These are phyloP conservation scores for Neurospora discreta DNA, from an alignment of 495 filamentous ascomycete genomes.

Conservation along the genomic window DNA sequence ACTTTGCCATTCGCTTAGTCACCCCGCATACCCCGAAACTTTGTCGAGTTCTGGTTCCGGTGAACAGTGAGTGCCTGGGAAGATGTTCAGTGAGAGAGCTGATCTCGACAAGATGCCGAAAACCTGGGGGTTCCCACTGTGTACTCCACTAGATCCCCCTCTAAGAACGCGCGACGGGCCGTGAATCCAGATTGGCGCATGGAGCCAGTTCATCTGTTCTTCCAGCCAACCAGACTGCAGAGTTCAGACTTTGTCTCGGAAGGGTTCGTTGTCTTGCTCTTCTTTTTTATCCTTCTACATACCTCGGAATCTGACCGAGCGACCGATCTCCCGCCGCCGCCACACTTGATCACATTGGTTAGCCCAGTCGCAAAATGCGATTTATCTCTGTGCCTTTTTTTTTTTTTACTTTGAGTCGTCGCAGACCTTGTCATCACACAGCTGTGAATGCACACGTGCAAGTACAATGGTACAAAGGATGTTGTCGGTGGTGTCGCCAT, in stretches of 20 bases:
- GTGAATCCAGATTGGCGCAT: conserved; percentile 23
- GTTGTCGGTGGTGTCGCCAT: not conserved
- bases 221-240: conserved; percentile 11
- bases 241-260: conserved; percentile 4
- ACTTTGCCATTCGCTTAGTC: not conserved
- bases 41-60: not conserved
- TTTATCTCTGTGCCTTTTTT: not conserved
- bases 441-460: not conserved
- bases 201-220: conserved; percentile 9
- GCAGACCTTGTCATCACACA: not conserved
- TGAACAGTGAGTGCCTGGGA: too few species aligned
- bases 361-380: not conserved
- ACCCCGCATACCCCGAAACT: not conserved
- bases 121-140: not conserved
- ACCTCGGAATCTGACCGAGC: not conserved
- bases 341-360: not conserved
- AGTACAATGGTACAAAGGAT: not conserved
- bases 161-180: conserved; percentile 15
- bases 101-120: not conserved
- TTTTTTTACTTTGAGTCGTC: not conserved
- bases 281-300: not conserved
- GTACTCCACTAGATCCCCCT: not conserved
- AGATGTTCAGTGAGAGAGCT: not conserved
- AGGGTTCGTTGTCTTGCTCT: conserved; percentile 1
- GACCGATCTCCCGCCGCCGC: not conserved